Conservation (phyloP, 805 yeast genomes). For the Wickerhamiella musiphila region DNA sequence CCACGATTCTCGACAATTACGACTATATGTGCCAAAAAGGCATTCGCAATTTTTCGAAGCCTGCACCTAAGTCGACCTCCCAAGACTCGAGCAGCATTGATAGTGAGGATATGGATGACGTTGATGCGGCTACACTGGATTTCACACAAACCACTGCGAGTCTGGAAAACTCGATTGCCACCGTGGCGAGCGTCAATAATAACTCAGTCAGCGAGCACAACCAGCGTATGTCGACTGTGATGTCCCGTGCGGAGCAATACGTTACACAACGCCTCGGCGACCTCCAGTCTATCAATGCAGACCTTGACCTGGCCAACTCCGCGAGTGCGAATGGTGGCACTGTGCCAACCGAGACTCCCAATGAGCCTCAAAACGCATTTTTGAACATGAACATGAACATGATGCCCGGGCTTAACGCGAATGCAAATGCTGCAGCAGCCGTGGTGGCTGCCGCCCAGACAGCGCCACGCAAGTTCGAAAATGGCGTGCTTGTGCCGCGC, state of each 20-base stretch:
- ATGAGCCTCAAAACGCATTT: too few relatives aligned
- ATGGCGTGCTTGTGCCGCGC: constrained; percentile 71
- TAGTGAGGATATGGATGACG: not conserved
- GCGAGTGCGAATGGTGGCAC: not conserved
- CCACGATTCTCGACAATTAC: constrained; percentile 83
- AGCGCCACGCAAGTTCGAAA: constrained; percentile 27
- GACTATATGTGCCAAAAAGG: constrained; percentile 8
- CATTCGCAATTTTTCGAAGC: not conserved
- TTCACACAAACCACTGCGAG: too few relatives aligned
- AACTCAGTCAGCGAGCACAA: too few relatives aligned
- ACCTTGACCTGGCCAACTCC: constrained; percentile 1
- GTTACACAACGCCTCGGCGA: not conserved
- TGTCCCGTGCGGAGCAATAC: not conserved
- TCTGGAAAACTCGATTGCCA: not conserved
- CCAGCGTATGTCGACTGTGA: constrained; percentile 1
- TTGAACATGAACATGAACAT: too few relatives aligned
- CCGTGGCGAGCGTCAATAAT: not conserved
- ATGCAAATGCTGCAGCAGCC: constrained; percentile 1
- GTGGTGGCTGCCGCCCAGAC: constrained; percentile 1
- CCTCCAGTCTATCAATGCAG: not conserved
- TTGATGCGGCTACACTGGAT: not conserved
- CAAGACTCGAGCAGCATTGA: not conserved
- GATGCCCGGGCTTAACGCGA: not conserved
- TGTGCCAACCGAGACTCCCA: not conserved
- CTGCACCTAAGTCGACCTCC: not conserved